Percentiles rank a stretch among this genome's conserved stretches.
Evolutionary conservation across 345 rosid species (phyloP).

Genomic region (Eucalyptus sp.): DNA sequence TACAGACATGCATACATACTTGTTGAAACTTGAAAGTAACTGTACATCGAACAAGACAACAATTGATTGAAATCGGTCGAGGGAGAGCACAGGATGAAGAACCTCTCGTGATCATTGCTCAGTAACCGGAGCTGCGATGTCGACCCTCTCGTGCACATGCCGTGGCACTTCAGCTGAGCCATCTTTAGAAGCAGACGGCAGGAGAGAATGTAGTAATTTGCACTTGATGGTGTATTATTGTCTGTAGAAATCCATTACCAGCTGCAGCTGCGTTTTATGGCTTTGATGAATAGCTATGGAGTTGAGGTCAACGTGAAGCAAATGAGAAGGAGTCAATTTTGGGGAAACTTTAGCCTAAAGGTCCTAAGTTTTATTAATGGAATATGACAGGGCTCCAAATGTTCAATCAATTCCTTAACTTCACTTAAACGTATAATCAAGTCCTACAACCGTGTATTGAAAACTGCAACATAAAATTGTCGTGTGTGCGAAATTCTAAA

Average conservation of each 20-base stretch:
- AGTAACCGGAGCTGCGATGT: conserved; percentile 17
- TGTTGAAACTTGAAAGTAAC: background rate
- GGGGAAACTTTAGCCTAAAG: background rate
- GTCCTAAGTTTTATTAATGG: background rate
- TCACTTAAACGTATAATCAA: background rate
- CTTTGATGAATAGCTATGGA: background rate
- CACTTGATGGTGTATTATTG: background rate
- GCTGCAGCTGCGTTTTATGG: background rate
- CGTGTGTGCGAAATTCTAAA: background rate
- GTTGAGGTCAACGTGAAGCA: background rate
- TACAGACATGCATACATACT: background rate
- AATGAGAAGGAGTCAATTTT: background rate
- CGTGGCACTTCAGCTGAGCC: conserved; percentile 27
- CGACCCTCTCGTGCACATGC: conserved; percentile 21
- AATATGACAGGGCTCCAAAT: background rate
- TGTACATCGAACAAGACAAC: background rate
- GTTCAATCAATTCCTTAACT: background rate
- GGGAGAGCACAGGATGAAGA: background rate
- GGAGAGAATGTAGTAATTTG: background rate
- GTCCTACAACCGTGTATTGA: background rate
- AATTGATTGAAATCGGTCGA: background rate
- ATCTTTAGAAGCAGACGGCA: background rate
- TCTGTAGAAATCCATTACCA: background rate
- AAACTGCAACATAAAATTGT: background rate
- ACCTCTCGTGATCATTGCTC: conserved; percentile 32